Percentiles rank a stretch among this genome's conserved stretches.
Evolutionary conservation across 2,329 filamentous ascomycete genomes (phyloP).

Genomic region (Trichophaea hybrida): DNA sequence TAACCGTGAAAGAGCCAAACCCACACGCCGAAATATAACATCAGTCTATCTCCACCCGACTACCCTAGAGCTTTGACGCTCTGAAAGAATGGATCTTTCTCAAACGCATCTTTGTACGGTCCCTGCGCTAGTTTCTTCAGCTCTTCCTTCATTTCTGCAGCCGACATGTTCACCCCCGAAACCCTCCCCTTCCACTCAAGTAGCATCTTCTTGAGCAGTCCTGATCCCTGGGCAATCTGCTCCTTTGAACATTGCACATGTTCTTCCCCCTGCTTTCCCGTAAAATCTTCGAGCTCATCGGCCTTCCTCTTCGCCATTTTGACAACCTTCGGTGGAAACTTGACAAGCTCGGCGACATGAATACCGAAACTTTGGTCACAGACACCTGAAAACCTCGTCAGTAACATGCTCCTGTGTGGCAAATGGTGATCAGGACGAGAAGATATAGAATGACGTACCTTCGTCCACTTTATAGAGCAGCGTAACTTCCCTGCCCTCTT

Average conservation of each 20-base stretch:
- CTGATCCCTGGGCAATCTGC: conserved; percentile 79
- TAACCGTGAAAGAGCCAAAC: too few relatives aligned
- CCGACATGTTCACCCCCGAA: conserved; percentile 50
- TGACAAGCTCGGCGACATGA: conserved; percentile 89
- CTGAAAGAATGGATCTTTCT: conserved; percentile 24
- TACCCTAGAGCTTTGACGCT: conserved; percentile 16
- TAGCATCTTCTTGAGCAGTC: conserved; percentile 68
- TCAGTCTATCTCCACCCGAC: not conserved
- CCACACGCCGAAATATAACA: too few relatives aligned
- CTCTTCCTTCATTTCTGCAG: conserved; percentile 28
- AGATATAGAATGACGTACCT: conserved; percentile 8
- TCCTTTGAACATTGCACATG: conserved; percentile 54
- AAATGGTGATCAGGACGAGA: not conserved
- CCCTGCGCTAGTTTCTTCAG: conserved; percentile 19
- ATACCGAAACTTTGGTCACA: conserved; percentile 98
- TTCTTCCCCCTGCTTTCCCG: conserved; percentile 54
- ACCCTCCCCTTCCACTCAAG: conserved; percentile 67
- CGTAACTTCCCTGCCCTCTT: conserved; percentile 68
- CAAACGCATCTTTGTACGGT: conserved; percentile 20
- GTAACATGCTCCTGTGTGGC: too few relatives aligned
- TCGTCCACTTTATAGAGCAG: conserved; percentile 89
- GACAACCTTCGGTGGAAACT: conserved; percentile 92
- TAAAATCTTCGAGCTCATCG: conserved; percentile 94
- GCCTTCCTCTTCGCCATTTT: conserved; percentile 99
- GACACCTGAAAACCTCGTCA: conserved; percentile 44